Base-by-base conservation (phyloP, 2,329 filamentous ascomycete genomes). In the Penicillium sp. region DNA sequence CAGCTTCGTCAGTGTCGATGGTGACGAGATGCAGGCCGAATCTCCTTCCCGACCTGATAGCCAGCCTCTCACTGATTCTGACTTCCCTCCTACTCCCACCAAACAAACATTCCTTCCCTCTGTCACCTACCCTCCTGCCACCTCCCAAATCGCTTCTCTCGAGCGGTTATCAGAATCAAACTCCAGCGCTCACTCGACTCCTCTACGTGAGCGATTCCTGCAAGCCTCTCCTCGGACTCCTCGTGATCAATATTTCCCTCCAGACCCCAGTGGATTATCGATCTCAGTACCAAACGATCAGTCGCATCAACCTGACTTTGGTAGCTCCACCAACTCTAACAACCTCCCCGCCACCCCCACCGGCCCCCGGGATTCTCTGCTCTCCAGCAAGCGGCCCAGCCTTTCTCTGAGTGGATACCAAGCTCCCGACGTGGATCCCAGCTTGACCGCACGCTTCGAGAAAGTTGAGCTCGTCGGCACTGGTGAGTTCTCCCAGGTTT, bases 401-500 rank as follows among this genome's bases (percentile, higher is more conserved):
- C 86, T 89, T 39, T 89, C 87, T 4, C 84, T 92, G 50, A 88
- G 90, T 62, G 84, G 83, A 7, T 84, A 88, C 53, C 84, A 83
- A n/a, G 83, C 84, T 29, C 84, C 85, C 42, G 87, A 95, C 57
- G 82, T 93, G 14, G 93, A 97, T 67, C 83, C 86, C 19, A 85
- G 84, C 48, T 77, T 97, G 48, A 85, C 84, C 11, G 83, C 85
- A 3, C 86, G 89, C 50, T 99, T 99, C 69, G 86, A 88, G 51
- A 89, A 88, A 56, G 88, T 95, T 11, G 89, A 91, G 64, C 81
- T 87, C 55, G 83, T 93, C 61, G 93, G 93, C 44, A 87, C 87
- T 55, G 94, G 94, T 54, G 93, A 97, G 71, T 99, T 99, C 69
- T 97, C 94, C 0, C 85, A 89, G 52, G 94, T 99, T 1, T 99